These are phyloP conservation scores for Physaria fendleri DNA, from an alignment of 345 rosid species.

Conservation along the genomic window DNA sequence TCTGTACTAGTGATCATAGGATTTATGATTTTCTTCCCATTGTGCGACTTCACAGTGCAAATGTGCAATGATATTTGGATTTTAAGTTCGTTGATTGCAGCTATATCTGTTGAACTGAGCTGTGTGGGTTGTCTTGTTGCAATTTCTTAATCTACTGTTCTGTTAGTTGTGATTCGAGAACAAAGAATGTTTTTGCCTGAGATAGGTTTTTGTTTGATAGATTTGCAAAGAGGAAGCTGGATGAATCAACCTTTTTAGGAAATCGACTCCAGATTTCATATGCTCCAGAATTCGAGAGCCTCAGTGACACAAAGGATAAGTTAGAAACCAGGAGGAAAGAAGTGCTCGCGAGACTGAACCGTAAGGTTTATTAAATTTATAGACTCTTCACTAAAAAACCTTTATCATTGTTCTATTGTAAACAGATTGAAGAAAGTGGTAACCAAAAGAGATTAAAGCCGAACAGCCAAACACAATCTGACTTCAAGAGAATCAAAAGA, in stretches of 20 bases:
- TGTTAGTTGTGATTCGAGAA: too few relatives aligned
- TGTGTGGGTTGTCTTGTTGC: background rate
- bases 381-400: background rate
- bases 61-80: background rate
- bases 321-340: slow-evolving; percentile 75
- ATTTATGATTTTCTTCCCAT: background rate
- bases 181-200: too few relatives aligned
- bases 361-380: slow-evolving; percentile 35
- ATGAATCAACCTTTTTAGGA: slow-evolving; percentile 70
- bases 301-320: slow-evolving; percentile 68
- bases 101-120: background rate
- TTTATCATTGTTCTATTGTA: background rate
- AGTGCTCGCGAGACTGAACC: slow-evolving; percentile 52
- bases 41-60: background rate
- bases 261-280: slow-evolving; percentile 62
- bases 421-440: slow-evolving; percentile 49
- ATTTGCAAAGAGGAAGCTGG: slow-evolving; percentile 88
- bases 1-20: background rate
- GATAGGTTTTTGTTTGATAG: too few relatives aligned
- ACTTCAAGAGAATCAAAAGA: slow-evolving; percentile 49
- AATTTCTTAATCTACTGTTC: background rate
- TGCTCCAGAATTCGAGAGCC: slow-evolving; percentile 75
- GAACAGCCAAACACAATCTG: slow-evolving; percentile 42
- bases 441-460: slow-evolving; percentile 44
- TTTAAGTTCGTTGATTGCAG: background rate